Percentiles rank a stretch among this genome's conserved stretches.
phyloP scores from a whole-genome alignment of 2,329 filamentous ascomycete species.

The Colletotrichum sp. region DNA sequence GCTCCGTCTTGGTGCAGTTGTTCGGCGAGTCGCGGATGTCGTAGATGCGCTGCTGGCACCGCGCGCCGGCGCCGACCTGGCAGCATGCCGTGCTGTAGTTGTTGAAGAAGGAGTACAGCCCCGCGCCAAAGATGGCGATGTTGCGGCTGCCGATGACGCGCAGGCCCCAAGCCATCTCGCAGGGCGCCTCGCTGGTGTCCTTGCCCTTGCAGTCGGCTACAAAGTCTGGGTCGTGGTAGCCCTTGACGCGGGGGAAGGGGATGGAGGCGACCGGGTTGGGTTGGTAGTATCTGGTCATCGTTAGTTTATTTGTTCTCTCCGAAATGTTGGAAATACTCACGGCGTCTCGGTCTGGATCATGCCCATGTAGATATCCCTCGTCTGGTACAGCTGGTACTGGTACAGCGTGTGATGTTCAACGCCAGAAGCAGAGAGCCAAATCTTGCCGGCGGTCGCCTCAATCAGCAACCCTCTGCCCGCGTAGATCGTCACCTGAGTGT shows the following conservation, averaged over 20 bases:
- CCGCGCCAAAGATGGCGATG: slow-evolving; percentile 66
- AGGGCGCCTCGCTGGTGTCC: slow-evolving; percentile 38
- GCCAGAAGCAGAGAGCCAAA: slow-evolving; percentile 70
- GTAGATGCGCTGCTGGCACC: slow-evolving; percentile 53
- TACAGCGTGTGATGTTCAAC: slow-evolving; percentile 72
- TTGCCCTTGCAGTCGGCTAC: slow-evolving; percentile 40
- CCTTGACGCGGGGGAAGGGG: slow-evolving; percentile 55
- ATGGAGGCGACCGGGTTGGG: slow-evolving; percentile 63
- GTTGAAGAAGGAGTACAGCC: slow-evolving; percentile 72
- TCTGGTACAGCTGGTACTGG: slow-evolving; percentile 69
- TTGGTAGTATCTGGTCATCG: slow-evolving; percentile 61
- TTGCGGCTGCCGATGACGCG: slow-evolving; percentile 62
- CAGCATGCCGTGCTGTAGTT: slow-evolving; percentile 62
- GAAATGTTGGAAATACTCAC: background rate
- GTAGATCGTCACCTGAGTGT: slow-evolving; percentile 57
- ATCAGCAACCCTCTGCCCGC: slow-evolving; percentile 56
- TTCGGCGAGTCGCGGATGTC: slow-evolving; percentile 27
- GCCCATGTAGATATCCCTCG: slow-evolving; percentile 66
- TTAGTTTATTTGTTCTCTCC: background rate
- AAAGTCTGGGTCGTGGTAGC: slow-evolving; percentile 59
- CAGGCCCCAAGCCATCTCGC: slow-evolving; percentile 69
- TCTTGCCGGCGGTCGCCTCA: slow-evolving; percentile 44
- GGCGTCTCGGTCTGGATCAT: slow-evolving; percentile 70
- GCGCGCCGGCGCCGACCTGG: slow-evolving; percentile 40
- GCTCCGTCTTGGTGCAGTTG: slow-evolving; percentile 25